Evolutionary conservation across 2,329 filamentous ascomycete species (phyloP), one percentile per base, ranked within the genome.

Genomic region (Venturia asperata): DNA sequence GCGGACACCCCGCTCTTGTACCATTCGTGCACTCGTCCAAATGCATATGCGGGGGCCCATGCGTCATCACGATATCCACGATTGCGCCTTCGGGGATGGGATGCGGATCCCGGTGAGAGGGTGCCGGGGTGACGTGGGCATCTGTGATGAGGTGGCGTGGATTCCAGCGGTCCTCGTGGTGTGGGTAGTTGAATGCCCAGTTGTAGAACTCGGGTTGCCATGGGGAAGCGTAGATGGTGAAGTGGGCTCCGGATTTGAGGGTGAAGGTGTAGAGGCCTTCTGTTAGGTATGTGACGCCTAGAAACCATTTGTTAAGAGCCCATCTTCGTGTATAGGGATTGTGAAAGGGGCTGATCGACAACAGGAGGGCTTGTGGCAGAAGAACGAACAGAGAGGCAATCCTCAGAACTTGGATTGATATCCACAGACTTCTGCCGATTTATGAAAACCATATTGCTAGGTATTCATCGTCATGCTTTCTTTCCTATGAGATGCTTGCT

Each of bases 1-100:
- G 78, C 60, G 78, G 74, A 71, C 85, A 87, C 0, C 86, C 86
- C 0, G 82, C 83, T 24, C 74, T 69, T 30, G 74, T 70, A 2
- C 71, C 71, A 1, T 69, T 68, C 0, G 45, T 67, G 0, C 74
- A 76, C n/a, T 68, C 66, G 68, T 87, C 85, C 2, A 85, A 73
- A 2, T 82, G 71, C 0, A 76, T 76, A 27, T 74, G 71, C 0
- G 85, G 84, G 2, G 85, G 85, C 0, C 85, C 85, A 69, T 87
- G 85, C 0, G 85, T 87, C 70, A 87, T 78, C 68, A 86, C 76
- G 9, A 87, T 77, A 70, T 87, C 84, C 27, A 85, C 71, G 1
- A 67, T 69, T 0, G 77, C 75, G 63, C 71, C 80, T 39, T 78
- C 74, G 0, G 81, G 79, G 19, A 82, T 71, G 0, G 79, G 78